These are phyloP conservation scores for Penicillium hordei DNA, from an alignment of 2,329 filamentous ascomycete species.

Conservation along the genomic window DNA sequence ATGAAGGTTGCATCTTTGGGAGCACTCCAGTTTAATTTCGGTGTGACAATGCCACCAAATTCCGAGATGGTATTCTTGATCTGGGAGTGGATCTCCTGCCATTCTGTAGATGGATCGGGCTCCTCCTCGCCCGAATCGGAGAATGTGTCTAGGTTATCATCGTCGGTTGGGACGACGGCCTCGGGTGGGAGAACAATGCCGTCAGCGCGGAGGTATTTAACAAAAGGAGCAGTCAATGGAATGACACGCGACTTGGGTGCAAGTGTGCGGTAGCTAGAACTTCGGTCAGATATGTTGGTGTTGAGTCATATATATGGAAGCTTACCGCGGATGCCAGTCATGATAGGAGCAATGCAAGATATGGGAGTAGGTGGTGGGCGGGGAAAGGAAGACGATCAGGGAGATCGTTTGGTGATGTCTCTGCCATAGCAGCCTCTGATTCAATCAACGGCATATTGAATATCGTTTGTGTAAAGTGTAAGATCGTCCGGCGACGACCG, in stretches of 20 bases:
- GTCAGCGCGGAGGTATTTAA: constrained; percentile 86
- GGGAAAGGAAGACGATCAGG: constrained; percentile 65
- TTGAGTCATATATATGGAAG: not conserved
- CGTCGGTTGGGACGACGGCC: constrained; percentile 33
- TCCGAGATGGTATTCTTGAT: constrained; percentile 77
- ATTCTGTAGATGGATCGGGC: constrained; percentile 55
- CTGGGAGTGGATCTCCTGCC: constrained; percentile 70
- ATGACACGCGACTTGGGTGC: constrained; percentile 87
- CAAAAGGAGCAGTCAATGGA: constrained; percentile 70
- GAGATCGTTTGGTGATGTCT: constrained; percentile 17
- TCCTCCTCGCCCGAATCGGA: constrained; percentile 59
- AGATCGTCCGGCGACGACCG: not conserved
- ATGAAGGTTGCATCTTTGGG: constrained; percentile 98
- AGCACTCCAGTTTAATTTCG: constrained; percentile 96
- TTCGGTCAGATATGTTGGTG: constrained; percentile 12
- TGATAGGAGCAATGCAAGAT: constrained; percentile 95
- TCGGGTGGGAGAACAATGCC: constrained; percentile 75
- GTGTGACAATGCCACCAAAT: constrained; percentile 80
- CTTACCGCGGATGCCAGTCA: constrained; percentile 77
- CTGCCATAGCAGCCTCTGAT: constrained; percentile 18
- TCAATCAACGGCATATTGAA: constrained; percentile 34
- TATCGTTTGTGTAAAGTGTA: not conserved
- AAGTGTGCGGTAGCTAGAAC: constrained; percentile 67
- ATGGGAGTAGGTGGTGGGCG: constrained; percentile 78
- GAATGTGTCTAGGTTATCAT: constrained; percentile 53